phyloP scores from a whole-genome alignment of 164 flowering plant species.

The Malania oleifera region DNA sequence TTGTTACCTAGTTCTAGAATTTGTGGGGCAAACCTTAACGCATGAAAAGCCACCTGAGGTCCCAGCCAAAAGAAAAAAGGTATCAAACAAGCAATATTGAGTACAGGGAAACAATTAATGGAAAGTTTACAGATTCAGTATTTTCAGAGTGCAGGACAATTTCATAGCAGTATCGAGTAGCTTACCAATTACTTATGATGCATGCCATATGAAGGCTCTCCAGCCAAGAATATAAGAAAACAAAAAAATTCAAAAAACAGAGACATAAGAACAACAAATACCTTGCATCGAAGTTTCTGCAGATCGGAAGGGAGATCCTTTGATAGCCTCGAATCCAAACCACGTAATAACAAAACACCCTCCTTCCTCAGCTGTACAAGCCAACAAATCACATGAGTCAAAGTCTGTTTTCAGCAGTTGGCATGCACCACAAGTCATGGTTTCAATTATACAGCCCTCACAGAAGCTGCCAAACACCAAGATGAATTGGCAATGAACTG shows the following conservation, averaged over 20 bases:
- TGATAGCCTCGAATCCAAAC: slow-evolving; percentile 91
- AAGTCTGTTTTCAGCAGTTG: neutral
- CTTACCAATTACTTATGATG: no score
- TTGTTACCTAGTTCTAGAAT: slow-evolving; percentile 78
- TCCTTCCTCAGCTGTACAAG: slow-evolving; percentile 73
- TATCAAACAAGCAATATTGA: neutral
- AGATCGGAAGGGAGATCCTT: slow-evolving; percentile 94
- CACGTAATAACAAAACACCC: slow-evolving; percentile 80
- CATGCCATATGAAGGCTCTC: neutral
- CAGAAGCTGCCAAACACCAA: no score
- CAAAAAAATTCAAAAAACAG: neutral
- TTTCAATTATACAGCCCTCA: no score
- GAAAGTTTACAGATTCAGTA: no score
- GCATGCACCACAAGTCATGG: no score
- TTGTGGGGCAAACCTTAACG: slow-evolving; percentile 71
- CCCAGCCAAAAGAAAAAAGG: slow-evolving; percentile 6
- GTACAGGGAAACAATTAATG: neutral
- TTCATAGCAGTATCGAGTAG: no score
- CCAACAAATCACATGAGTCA: slow-evolving; percentile 3
- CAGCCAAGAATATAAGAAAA: no score
- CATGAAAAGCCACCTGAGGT: slow-evolving; percentile 85
- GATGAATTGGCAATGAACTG: no score
- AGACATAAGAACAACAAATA: slow-evolving; percentile 13
- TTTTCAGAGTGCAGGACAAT: no score
- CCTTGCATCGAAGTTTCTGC: slow-evolving; percentile 98